Conservation (phyloP, 2,329 filamentous ascomycete genomes). For the Parastagonospora avenae region DNA sequence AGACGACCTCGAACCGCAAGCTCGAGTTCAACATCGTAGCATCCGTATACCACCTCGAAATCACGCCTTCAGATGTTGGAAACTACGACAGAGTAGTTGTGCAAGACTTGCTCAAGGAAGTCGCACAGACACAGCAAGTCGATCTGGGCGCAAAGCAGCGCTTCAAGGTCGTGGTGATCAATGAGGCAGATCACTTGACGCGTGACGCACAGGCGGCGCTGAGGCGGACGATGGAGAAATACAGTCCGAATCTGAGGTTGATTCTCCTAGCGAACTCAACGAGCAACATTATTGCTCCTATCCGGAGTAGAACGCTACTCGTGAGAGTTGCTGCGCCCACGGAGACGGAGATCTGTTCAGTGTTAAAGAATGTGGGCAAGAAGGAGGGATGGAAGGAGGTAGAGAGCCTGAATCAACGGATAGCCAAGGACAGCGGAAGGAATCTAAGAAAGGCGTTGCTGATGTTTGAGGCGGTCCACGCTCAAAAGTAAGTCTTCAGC, state of each 20-base stretch:
- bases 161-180: constrained; percentile 99
- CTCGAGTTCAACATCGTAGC: constrained; percentile 99
- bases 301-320: constrained; percentile 86
- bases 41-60: constrained; percentile 97
- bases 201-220: constrained; percentile 94
- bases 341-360: constrained; percentile 80
- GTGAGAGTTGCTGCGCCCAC: constrained; percentile 90
- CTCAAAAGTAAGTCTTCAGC: constrained; percentile 76
- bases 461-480: constrained; percentile 97
- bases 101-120: constrained; percentile 94
- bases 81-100: constrained; percentile 96
- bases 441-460: constrained; percentile 88
- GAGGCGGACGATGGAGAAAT: constrained; percentile 98
- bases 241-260: constrained; percentile 89
- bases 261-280: constrained; percentile 95
- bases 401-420: constrained; percentile 76
- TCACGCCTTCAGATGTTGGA: constrained; percentile 95
- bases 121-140: constrained; percentile 99
- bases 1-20: constrained; percentile 93
- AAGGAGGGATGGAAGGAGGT: constrained; percentile 84
- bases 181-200: constrained; percentile 93
- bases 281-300: constrained; percentile 98
- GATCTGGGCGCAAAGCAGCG: constrained; percentile 86
- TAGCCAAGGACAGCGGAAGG: constrained; percentile 87
- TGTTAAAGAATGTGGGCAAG: constrained; percentile 71